Percentiles rank a stretch among this genome's conserved stretches.
Conservation (phyloP, 495 filamentous ascomycete species). For the Clohesyomyces aquaticus region DNA sequence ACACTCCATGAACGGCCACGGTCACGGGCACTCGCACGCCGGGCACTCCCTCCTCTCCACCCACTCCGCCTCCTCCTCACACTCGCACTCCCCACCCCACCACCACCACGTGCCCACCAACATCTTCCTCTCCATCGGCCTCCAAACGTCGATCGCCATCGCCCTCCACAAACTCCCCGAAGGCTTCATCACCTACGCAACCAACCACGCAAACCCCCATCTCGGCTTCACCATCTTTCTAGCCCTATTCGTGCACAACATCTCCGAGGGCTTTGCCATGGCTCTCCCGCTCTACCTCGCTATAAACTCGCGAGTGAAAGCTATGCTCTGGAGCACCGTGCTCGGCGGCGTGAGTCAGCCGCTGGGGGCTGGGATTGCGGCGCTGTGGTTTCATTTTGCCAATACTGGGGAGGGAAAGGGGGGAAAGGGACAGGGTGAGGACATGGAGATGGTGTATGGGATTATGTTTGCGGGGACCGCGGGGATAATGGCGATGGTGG, state of each 20-base stretch:
- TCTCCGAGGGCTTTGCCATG: conserved; percentile 94
- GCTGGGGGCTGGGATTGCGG: conserved; percentile 80
- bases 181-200: conserved; percentile 97
- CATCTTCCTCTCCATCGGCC: conserved; percentile 86
- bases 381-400: conserved; percentile 73
- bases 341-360: conserved; percentile 88
- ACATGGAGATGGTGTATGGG: conserved; percentile 79
- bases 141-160: conserved; percentile 93
- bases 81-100: conserved; percentile 53
- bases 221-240: conserved; percentile 92
- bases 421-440: conserved; percentile 56
- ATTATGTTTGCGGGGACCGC: conserved; percentile 80
- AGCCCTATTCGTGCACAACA: conserved; percentile 96
- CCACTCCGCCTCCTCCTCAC: conserved; percentile 12
- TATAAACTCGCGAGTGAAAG: conserved; percentile 70
- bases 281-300: conserved; percentile 90
- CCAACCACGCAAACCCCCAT: conserved; percentile 88
- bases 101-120: conserved; percentile 98
- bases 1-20: conserved; percentile 8
- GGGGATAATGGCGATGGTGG: conserved; percentile 93
- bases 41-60: conserved; percentile 11
- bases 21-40: conserved; percentile 5
- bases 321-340: conserved; percentile 81
- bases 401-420: conserved; percentile 43
- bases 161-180: conserved; percentile 96